Evolutionary conservation across 2,329 filamentous ascomycete species (phyloP).

Genomic region (Colletotrichum viniferum): DNA sequence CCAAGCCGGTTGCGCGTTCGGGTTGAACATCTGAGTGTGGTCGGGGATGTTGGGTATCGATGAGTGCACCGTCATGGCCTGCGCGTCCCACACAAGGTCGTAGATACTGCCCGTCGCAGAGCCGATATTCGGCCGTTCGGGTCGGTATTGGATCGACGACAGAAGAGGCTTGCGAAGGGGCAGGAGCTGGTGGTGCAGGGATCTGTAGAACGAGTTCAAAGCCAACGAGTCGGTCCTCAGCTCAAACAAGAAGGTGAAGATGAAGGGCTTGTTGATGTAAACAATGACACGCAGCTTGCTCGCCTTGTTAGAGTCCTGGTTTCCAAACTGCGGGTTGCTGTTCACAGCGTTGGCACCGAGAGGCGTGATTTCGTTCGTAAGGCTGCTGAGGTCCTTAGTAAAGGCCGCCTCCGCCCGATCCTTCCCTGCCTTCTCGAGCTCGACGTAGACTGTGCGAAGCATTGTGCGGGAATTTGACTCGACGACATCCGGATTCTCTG

Average conservation of each 20-base stretch:
- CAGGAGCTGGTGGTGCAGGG: conserved; percentile 64
- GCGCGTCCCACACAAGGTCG: conserved; percentile 67
- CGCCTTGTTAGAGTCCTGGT: conserved; percentile 58
- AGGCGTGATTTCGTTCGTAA: conserved; percentile 12
- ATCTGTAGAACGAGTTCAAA: conserved; percentile 60
- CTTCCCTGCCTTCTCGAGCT: conserved; percentile 53
- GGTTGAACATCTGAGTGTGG: conserved; percentile 27
- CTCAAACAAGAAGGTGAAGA: conserved; percentile 77
- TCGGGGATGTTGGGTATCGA: conserved; percentile 71
- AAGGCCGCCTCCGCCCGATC: conserved; percentile 48
- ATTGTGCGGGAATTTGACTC: conserved; percentile 60
- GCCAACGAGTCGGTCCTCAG: conserved; percentile 63
- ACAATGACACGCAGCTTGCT: conserved; percentile 71
- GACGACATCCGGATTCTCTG: conserved; percentile 32
- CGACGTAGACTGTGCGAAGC: conserved; percentile 70
- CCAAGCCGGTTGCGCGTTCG: conserved; percentile 43
- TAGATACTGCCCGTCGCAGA: conserved; percentile 52
- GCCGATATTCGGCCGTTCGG: conserved; percentile 49
- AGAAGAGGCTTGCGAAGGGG: conserved; percentile 63
- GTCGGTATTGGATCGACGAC: conserved; percentile 60
- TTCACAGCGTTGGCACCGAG: conserved; percentile 19
- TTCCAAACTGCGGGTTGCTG: conserved; percentile 36
- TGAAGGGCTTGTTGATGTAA: conserved; percentile 76
- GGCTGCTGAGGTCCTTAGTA: conserved; percentile 44
- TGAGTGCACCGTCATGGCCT: conserved; percentile 60